phyloP scores from a whole-genome alignment of 2,329 filamentous ascomycete species.

The Trichoderma atroviride region DNA sequence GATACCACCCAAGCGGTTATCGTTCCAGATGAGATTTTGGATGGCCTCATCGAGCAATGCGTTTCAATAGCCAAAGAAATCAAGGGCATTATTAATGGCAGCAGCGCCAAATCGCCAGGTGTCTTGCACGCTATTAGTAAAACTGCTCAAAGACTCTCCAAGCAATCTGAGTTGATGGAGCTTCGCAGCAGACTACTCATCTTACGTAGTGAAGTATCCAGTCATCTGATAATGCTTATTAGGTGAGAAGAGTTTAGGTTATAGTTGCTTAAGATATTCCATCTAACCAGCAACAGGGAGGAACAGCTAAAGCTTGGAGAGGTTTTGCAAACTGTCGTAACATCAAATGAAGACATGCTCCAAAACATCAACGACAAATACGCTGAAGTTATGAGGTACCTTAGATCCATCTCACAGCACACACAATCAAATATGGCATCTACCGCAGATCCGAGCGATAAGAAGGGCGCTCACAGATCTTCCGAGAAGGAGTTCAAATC shows the following conservation, averaged over 20 bases:
- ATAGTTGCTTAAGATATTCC: neutral
- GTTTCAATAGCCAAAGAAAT: neutral
- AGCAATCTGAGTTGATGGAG: neutral
- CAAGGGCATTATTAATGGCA: neutral
- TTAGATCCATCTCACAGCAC: neutral
- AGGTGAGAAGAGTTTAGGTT: neutral
- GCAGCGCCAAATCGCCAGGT: neutral
- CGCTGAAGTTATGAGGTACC: neutral
- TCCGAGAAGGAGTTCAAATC: neutral
- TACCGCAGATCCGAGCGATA: neutral
- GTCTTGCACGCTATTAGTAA: neutral
- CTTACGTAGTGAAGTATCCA: neutral
- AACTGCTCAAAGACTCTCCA: neutral
- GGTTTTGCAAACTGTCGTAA: neutral
- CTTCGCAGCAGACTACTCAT: neutral
- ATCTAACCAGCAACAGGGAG: neutral
- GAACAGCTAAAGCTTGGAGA: neutral
- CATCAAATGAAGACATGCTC: neutral
- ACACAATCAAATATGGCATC: neutral
- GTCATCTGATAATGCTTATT: constrained; percentile 2
- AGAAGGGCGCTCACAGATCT: neutral
- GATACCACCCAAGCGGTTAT: neutral
- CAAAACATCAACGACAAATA: neutral
- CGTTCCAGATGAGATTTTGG: neutral
- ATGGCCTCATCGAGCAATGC: neutral